Base-by-base conservation (phyloP, 768 basidiomycete genomes). In the Termitomyces eurrhizus region DNA sequence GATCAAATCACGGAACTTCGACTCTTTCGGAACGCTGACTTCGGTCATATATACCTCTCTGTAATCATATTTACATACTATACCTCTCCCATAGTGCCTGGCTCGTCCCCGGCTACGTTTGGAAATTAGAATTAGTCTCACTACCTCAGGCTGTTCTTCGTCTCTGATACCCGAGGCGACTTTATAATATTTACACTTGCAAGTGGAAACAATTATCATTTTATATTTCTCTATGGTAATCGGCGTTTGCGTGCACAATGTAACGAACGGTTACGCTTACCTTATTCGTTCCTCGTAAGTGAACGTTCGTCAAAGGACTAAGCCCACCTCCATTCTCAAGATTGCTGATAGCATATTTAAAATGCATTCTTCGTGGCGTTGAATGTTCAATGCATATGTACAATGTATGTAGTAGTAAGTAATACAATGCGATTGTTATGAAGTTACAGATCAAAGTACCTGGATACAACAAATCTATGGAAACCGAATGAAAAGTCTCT, bases 391-490 rank as follows among this genome's bases (percentile, higher is more conserved):
- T n/a, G 42, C 7, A 36, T 46, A 37, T 37, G 46, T 50, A 53
- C 53, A 37, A 58, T 51, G 53, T 54, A 50, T 39, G 53, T 60
- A 55, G 45, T 45, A 45, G 61, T 64, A 62, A 61, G 42, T 49
- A 49, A 61, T 64, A 62, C 61, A 42, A 58, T 51, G 36, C 32
- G 14, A 49, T 32, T 46, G 45, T 18, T 26, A 29, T 41, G 35
- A 45, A 39, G 24, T 54, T 57, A 57, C 59, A 57, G 26, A 53
- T 41, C 7, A 37, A 46, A 37, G 13, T 59, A 45, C 45, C 35
- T 63, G 29, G 29, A 44, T 61, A 63, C 53, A 57, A 61, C 36
- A 53, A 54, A 59, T 32, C 32, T 46, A 50, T 32, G 7, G 26
- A 33, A 35, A 63, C 46, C 39, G 48, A 52, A 32, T 37, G 55